Percentiles rank a stretch among this genome's conserved stretches.
Conservation (phyloP, 345 rosid species). For the Aurinia saxatilis region DNA sequence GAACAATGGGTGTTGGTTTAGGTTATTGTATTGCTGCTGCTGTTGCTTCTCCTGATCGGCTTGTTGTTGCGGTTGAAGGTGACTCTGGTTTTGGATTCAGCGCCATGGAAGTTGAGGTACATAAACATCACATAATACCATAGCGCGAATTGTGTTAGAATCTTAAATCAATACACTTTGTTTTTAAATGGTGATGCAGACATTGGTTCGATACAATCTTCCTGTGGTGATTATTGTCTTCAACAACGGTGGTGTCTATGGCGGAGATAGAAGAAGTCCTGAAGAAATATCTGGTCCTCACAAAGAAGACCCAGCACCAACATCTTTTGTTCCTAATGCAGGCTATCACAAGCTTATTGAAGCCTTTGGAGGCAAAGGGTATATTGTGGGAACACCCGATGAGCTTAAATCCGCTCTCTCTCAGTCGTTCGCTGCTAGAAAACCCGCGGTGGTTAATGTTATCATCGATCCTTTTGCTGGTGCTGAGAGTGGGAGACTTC, state of each 20-base stretch:
- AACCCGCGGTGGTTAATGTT: slow-evolving; percentile 83
- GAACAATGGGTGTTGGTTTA: slow-evolving; percentile 99
- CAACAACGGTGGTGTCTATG: slow-evolving; percentile 97
- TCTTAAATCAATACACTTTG: not conserved
- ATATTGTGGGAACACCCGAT: slow-evolving; percentile 73
- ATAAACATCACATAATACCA: not conserved
- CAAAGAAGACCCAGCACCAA: slow-evolving; percentile 94
- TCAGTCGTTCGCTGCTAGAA: slow-evolving; percentile 64
- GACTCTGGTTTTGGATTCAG: slow-evolving; percentile 98
- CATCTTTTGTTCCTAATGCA: slow-evolving; percentile 88
- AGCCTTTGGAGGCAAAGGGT: slow-evolving; percentile 95
- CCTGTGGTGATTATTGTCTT: slow-evolving; percentile 90
- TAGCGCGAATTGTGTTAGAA: slow-evolving; percentile 8
- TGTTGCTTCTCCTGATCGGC: slow-evolving; percentile 77
- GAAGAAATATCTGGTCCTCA: slow-evolving; percentile 79
- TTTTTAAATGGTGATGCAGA: slow-evolving; percentile 47
- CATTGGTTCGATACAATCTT: slow-evolving; percentile 85
- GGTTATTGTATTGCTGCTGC: slow-evolving; percentile 99
- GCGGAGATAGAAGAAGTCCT: slow-evolving; percentile 83
- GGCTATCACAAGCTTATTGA: slow-evolving; percentile 72
- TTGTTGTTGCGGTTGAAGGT: slow-evolving; percentile 95
- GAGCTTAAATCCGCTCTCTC: slow-evolving; percentile 73
- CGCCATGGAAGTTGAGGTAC: slow-evolving; percentile 98
- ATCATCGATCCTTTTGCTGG: slow-evolving; percentile 86
- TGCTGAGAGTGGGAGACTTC: slow-evolving; percentile 92